phyloP scores from a whole-genome alignment of 129 eudicot species.

The Chrysanthemum seticuspe region DNA sequence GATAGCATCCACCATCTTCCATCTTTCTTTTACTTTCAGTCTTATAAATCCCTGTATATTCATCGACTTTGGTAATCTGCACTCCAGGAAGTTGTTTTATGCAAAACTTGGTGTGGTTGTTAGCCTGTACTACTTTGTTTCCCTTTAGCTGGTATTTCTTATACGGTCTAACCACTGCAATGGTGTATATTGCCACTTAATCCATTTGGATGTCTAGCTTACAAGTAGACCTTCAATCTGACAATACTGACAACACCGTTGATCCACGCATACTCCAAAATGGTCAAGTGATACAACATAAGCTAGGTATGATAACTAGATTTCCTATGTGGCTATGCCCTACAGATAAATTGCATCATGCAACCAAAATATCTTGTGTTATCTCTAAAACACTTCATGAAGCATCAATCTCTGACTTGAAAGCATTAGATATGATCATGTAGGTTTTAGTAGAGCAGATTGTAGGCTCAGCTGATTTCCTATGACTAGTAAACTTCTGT shows the following conservation, averaged over 20 bases:
- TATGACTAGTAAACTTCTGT: background rate
- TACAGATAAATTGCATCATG: constrained; percentile 7
- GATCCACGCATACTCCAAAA: constrained; percentile 1
- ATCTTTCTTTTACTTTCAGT: constrained; percentile 2
- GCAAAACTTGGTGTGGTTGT: background rate
- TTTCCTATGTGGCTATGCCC: background rate
- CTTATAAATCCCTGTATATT: constrained; percentile 1
- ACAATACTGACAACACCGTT: background rate
- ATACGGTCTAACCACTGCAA: constrained; percentile 4
- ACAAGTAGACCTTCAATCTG: constrained; percentile 4
- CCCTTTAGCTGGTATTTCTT: background rate
- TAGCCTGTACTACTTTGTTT: background rate
- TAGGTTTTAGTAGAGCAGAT: too few species aligned
- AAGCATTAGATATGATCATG: background rate
- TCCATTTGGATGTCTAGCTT: constrained; percentile 17
- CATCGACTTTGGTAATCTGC: constrained; percentile 10
- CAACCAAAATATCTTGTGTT: background rate
- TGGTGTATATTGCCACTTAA: constrained; percentile 21
- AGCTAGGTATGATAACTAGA: constrained; percentile 13
- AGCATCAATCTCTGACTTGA: background rate
- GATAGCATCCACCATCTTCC: constrained; percentile 12
- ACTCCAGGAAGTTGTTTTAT: background rate
- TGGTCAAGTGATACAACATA: background rate
- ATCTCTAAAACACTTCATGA: background rate
- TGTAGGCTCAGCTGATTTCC: too few species aligned